phyloP scores from a whole-genome alignment of 1,284 basidiomycete genomes.

The Rhodotorula sp. region DNA sequence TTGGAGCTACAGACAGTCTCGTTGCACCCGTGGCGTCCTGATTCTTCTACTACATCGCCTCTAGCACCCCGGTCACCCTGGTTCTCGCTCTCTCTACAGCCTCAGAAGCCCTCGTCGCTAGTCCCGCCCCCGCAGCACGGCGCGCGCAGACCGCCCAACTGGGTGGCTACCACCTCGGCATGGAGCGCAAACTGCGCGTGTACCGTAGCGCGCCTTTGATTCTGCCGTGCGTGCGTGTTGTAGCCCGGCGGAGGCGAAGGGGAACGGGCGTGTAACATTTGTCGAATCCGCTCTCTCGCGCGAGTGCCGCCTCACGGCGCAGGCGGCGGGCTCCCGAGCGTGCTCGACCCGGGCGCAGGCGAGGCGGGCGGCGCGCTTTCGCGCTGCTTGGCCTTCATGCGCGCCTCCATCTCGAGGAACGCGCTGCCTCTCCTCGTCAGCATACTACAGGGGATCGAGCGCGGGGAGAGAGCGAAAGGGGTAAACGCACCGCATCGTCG shows the following conservation, averaged over 20 bases:
- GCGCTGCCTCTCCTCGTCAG: conserved; percentile 9
- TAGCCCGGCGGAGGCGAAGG: background rate
- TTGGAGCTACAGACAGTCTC: too few species aligned
- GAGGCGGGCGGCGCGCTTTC: background rate
- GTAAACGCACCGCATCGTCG: conserved; percentile 20
- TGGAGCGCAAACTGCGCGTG: conserved; percentile 38
- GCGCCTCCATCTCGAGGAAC: conserved; percentile 42
- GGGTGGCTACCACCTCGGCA: conserved; percentile 38
- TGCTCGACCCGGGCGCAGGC: background rate
- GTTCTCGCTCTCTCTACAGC: too few species aligned
- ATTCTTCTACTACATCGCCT: too few species aligned
- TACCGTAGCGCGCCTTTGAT: too few species aligned
- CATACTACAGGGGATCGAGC: background rate
- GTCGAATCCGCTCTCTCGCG: too few species aligned
- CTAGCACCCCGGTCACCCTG: too few species aligned
- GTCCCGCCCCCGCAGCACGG: too few species aligned
- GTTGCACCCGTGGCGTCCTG: too few species aligned
- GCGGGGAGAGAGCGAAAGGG: background rate
- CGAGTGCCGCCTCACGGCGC: too few species aligned
- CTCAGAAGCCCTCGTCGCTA: too few species aligned
- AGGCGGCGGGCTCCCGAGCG: background rate
- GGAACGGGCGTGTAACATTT: too few species aligned
- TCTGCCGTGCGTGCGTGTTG: background rate
- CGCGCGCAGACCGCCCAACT: conserved; percentile 15
- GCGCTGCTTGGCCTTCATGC: conserved; percentile 33